Evolutionary conservation across 177 flowering plant species (phyloP), one percentile per base, ranked within the genome.

Genomic region (Vitis hybrid): DNA sequence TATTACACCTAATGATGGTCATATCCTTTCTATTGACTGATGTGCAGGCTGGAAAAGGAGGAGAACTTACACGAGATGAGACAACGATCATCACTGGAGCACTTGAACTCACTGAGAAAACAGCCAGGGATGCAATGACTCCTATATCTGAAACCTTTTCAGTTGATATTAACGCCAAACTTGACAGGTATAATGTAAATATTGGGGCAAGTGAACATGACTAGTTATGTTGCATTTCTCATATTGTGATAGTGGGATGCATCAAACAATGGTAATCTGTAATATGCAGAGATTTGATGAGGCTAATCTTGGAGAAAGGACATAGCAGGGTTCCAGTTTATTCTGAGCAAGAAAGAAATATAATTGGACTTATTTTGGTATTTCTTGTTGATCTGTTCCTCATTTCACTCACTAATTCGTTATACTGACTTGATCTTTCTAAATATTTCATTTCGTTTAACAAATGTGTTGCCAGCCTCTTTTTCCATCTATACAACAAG

Each of bases 301-400:
- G 78, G 69, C 56, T 82, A 52, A 87, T 91, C 48, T 56, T 91
- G 83, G 85, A 86, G 59, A 80, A 83, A 68, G 97, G 94, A 55
- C 94, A 91, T 54, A 91, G 97, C 83, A 83, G 97, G 59, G 78
- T 91, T 15, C 97, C 94, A 8, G 88, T 91, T 63, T 91, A 85
- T 73, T 76, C 81, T 77, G 87, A 85, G 71, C 79, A 81, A 19
- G 84, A 82, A 8, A 81, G 63, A 60, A 88, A 88, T 62, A 87
- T 91, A 60, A 88, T 91, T 75, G 97, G 97, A 46, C 81, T 88
- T 51, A 66, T 91, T 66, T 72, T 91, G 90, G 97, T 91, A 87
- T 15, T 68, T 4, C 18, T 59, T 15, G 6, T 40, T 27, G 24
- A 32, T 2, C 40, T 54, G 9, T 7, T 49, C 16, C 49, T 24